phyloP scores from a whole-genome alignment of 495 filamentous ascomycete genomes.

The Cercophora sp. region DNA sequence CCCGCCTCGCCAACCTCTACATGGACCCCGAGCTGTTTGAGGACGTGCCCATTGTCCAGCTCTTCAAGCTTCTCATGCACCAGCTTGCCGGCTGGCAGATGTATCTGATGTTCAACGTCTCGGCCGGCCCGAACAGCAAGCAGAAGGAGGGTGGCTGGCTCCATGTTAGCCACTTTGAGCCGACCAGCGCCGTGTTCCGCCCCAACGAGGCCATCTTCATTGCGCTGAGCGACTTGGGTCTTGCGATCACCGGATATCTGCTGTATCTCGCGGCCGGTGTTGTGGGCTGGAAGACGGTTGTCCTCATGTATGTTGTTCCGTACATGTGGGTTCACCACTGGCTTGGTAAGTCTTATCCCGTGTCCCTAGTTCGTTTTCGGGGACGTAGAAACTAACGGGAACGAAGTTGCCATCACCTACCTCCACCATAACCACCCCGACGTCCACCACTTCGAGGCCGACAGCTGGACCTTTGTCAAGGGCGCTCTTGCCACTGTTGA shows the following conservation, averaged over 20 bases:
- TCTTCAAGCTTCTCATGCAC: slow-evolving; percentile 66
- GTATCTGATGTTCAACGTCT: slow-evolving; percentile 84
- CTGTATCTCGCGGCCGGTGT: slow-evolving; percentile 58
- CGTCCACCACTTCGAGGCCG: slow-evolving; percentile 71
- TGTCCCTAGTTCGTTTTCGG: slow-evolving; percentile 46
- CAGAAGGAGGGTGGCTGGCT: slow-evolving; percentile 70
- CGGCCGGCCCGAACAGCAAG: slow-evolving; percentile 83
- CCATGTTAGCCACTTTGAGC: slow-evolving; percentile 93
- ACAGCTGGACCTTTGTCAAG: slow-evolving; percentile 79
- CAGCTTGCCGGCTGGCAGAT: slow-evolving; percentile 86
- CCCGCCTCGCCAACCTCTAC: slow-evolving; percentile 51
- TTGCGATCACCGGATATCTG: slow-evolving; percentile 52
- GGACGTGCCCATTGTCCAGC: slow-evolving; percentile 85
- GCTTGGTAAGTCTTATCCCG: too few species aligned
- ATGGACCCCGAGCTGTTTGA: slow-evolving; percentile 77
- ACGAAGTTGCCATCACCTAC: slow-evolving; percentile 83
- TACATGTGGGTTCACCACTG: slow-evolving; percentile 99
- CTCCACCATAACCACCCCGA: slow-evolving; percentile 85
- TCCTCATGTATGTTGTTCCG: slow-evolving; percentile 85
- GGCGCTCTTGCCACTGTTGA: slow-evolving; percentile 85
- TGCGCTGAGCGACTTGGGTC: slow-evolving; percentile 74
- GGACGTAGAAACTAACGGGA: slow-evolving; percentile 17
- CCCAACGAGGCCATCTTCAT: slow-evolving; percentile 82
- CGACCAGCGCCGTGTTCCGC: slow-evolving; percentile 84
- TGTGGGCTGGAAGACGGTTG: slow-evolving; percentile 78